phyloP scores from a whole-genome alignment of 2,329 filamentous ascomycete species.

The Penicillium frequentans region DNA sequence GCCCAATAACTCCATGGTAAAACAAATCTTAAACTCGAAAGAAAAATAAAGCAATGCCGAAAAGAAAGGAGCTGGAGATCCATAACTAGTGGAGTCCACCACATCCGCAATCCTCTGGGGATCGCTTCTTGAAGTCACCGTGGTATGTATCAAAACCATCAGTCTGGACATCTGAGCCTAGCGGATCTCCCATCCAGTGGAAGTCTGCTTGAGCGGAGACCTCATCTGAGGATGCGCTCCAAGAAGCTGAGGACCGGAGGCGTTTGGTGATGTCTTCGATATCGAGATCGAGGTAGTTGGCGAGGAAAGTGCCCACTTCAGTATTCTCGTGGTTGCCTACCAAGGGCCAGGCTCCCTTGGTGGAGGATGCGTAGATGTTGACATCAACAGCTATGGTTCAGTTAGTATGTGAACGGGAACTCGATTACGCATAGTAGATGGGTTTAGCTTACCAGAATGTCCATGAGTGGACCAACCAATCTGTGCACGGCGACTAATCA shows the following conservation, averaged over 20 bases:
- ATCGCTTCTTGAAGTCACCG: constrained; percentile 43
- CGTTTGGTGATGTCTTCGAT: constrained; percentile 75
- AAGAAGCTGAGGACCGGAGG: constrained; percentile 49
- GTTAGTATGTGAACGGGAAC: background rate
- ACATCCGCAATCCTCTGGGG: constrained; percentile 33
- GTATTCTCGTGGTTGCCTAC: constrained; percentile 93
- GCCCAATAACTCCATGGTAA: background rate
- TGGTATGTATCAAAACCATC: constrained; percentile 47
- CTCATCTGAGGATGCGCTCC: constrained; percentile 19
- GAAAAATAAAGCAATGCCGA: background rate
- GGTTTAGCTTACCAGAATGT: constrained; percentile 59
- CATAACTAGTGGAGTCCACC: constrained; percentile 21
- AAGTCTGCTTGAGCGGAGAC: constrained; percentile 19
- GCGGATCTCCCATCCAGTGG: constrained; percentile 44
- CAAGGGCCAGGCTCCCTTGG: constrained; percentile 61
- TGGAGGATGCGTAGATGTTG: constrained; percentile 86
- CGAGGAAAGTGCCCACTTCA: constrained; percentile 80
- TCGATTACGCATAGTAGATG: background rate
- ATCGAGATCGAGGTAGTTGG: constrained; percentile 76
- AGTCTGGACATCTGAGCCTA: constrained; percentile 37
- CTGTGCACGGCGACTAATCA: constrained; percentile 83
- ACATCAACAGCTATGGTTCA: constrained; percentile 72
- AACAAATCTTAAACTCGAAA: background rate
- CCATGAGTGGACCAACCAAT: constrained; percentile 94
- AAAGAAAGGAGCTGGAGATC: background rate